phyloP scores from a whole-genome alignment of 257 asterid species.

The Euphrasia confusa region DNA sequence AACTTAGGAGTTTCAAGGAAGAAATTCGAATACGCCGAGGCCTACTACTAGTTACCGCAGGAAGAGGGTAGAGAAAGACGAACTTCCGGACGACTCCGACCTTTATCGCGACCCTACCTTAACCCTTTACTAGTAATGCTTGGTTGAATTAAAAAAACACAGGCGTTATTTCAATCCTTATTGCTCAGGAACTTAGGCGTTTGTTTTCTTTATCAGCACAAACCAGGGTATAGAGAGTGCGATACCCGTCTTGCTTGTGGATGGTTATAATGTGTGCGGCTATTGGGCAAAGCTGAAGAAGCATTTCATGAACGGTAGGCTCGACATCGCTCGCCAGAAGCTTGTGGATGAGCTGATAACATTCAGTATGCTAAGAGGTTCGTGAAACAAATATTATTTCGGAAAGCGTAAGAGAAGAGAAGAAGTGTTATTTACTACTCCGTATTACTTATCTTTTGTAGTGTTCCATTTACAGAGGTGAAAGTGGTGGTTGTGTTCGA shows the following conservation, averaged over 20 bases:
- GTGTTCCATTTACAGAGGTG: conserved; percentile 61
- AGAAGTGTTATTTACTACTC: background rate
- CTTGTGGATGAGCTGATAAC: conserved; percentile 84
- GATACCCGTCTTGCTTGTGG: conserved; percentile 88
- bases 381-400: conserved; percentile 18
- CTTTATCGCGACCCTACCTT: conserved; percentile 78
- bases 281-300: conserved; percentile 95
- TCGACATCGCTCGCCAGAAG: conserved; percentile 92
- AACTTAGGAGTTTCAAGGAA: conserved; percentile 66
- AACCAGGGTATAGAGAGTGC: conserved; percentile 75
- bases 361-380: conserved; percentile 87
- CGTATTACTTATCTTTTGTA: conserved; percentile 22
- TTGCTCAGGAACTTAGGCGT: conserved; percentile 14
- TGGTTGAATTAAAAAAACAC: background rate
- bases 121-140: conserved; percentile 65
- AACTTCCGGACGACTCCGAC: conserved; percentile 67
- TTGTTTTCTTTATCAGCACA: conserved; percentile 47
- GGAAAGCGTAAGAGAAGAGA: background rate
- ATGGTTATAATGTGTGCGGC: conserved; percentile 96
- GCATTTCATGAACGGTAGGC: conserved; percentile 76
- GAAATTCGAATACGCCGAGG: conserved; percentile 54
- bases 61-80: conserved; percentile 83
- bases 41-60: conserved; percentile 89
- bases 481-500: conserved; percentile 98
- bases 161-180: conserved; percentile 16